Percentiles rank a stretch among this genome's conserved stretches.
Conservation (phyloP, 176 grass and related monocot genomes). For the Otatea glauca region DNA sequence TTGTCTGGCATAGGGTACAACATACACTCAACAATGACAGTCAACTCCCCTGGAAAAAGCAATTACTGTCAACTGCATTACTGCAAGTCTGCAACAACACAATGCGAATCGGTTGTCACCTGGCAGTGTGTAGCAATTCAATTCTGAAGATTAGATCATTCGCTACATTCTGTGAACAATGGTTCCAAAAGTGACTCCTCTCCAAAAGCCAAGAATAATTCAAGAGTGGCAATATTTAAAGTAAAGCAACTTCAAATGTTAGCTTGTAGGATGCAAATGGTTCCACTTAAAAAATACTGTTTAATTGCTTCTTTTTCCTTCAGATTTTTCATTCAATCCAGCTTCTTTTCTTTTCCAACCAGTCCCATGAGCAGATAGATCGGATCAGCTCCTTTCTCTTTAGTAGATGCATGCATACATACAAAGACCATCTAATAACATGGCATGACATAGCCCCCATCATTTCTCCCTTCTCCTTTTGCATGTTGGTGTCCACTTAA, state of each 20-base stretch:
- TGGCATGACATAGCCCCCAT: conserved; percentile 34
- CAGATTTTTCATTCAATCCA: neutral
- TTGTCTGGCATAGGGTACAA: neutral
- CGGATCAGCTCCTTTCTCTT: conserved; percentile 28
- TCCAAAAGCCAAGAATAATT: neutral
- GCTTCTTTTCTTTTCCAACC: conserved; percentile 9
- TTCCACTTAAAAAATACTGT: no score
- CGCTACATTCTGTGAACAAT: neutral
- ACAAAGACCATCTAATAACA: conserved; percentile 19
- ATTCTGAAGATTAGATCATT: neutral
- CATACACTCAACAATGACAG: neutral
- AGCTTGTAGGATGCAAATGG: neutral
- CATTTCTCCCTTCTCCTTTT: conserved; percentile 28
- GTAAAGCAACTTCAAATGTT: neutral
- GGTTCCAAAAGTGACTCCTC: neutral
- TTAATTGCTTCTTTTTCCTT: neutral
- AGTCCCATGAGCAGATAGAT: conserved; percentile 38
- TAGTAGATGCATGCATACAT: neutral
- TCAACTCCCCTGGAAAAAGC: neutral
- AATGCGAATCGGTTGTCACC: neutral
- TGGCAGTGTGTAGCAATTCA: neutral
- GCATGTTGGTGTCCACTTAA: conserved; percentile 63
- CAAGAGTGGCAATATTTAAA: neutral
- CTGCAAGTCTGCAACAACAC: neutral
- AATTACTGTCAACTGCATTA: neutral